Evolutionary conservation across 2,329 filamentous ascomycete genomes (phyloP), one percentile per base, ranked within the genome.

Genomic region (Aspergillus oerlinghausenensis): DNA sequence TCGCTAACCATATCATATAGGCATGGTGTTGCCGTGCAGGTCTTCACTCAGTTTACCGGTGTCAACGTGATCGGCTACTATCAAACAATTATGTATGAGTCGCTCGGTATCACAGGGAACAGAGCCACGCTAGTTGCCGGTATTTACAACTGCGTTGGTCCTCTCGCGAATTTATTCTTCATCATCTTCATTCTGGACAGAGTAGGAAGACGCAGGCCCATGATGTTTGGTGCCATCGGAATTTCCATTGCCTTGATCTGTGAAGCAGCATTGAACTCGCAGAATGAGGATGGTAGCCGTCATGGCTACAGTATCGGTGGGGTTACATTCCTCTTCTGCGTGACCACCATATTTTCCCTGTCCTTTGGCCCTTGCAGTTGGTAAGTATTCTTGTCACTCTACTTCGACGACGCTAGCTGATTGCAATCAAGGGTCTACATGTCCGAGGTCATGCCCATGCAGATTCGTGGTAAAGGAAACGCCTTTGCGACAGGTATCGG

Each of bases 251-350:
- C 82, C 0, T 71, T 87, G 0, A 77, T 85, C 61, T 82, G 84
- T 57, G 84, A 88, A 69, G 84, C 82, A 1, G 76, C 73, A 1
- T 79, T 88, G 55, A 85, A 84, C 60, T 80, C 79, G 0, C 75
- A 79, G 56, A 78, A 81, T 50, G 65, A 72, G 3, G 72, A 77
- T 9, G 76, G 77, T 2, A 63, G 65, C 1, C 67, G 70, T 4
- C 62, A 78, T 61, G 72, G 76, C 51, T 69, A 84, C 43, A 84
- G 84, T 48, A 82, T 85, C 42, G 82, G 79, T 0, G 85, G 83
- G 11, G 83, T 88, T 19, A 84, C 85, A 62, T 88, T 88, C 72
- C 70, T 88, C n/a, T 88, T 88, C 67, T 78, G 79, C 50, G 83
- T 85, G 52, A 82, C 82, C 23, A 77, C 81, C 14, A 80, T 85